Percentiles rank a stretch among this genome's conserved stretches.
phyloP scores from a whole-genome alignment of 495 filamentous ascomycete genomes.

The Bacidia gigantensis region DNA sequence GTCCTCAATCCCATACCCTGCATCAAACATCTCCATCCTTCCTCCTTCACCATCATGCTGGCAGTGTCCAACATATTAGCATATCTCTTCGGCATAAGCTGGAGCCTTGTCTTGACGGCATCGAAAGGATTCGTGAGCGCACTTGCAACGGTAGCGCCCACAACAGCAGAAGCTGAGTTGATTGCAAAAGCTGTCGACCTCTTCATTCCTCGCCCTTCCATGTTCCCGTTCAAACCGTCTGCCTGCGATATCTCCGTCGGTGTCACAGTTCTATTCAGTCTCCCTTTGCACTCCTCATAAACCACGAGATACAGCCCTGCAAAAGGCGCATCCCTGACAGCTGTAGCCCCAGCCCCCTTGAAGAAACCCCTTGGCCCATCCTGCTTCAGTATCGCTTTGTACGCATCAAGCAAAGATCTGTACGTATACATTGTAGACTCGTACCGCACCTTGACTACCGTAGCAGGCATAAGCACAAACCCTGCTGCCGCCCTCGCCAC shows the following conservation, averaged over 20 bases:
- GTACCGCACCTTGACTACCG: slow-evolving; percentile 92
- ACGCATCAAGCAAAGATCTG: slow-evolving; percentile 57
- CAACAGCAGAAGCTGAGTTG: slow-evolving; percentile 68
- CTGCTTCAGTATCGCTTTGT: slow-evolving; percentile 53
- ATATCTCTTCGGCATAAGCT: slow-evolving; percentile 75
- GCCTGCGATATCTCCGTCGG: background rate
- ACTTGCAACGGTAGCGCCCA: slow-evolving; percentile 71
- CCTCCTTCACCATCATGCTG: slow-evolving; percentile 62
- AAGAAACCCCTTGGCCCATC: slow-evolving; percentile 83
- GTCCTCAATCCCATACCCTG: slow-evolving; percentile 81
- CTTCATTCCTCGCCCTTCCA: slow-evolving; percentile 8
- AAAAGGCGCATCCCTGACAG: slow-evolving; percentile 86
- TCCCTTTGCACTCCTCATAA: slow-evolving; percentile 78
- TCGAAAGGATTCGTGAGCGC: slow-evolving; percentile 92
- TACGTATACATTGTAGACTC: slow-evolving; percentile 79
- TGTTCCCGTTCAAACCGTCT: slow-evolving; percentile 8
- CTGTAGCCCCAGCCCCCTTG: slow-evolving; percentile 83
- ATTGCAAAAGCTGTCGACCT: slow-evolving; percentile 47
- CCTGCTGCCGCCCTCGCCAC: slow-evolving; percentile 72
- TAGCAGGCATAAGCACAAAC: slow-evolving; percentile 89
- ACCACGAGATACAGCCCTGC: slow-evolving; percentile 89
- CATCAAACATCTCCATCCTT: slow-evolving; percentile 69
- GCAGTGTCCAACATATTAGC: slow-evolving; percentile 70
- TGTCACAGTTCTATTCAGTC: slow-evolving; percentile 30
- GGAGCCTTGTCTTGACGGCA: slow-evolving; percentile 86